Evolutionary conservation across 106 monocot species (phyloP).

Genomic region (Acanthochlamys bracteata): DNA sequence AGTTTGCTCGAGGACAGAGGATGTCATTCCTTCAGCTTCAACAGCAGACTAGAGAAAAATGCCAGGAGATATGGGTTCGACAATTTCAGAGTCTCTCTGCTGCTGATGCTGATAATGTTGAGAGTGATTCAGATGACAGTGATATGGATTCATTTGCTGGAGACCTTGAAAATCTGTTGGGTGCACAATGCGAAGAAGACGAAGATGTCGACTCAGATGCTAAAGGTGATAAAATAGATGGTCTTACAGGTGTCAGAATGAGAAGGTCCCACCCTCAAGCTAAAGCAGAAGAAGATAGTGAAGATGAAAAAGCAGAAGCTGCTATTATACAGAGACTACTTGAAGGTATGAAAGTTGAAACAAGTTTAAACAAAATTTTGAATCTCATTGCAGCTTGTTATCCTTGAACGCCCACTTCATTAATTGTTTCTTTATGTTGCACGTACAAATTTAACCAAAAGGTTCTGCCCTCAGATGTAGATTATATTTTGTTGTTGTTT

Average conservation of each 20-base stretch:
- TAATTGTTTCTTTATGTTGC: too few relatives aligned
- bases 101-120: slow-evolving; percentile 69
- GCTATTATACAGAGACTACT: slow-evolving; percentile 52
- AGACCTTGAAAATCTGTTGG: slow-evolving; percentile 95
- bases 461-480: too few relatives aligned
- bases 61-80: slow-evolving; percentile 98
- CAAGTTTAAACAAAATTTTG: neutral
- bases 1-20: slow-evolving; percentile 92
- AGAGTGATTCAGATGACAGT: slow-evolving; percentile 81
- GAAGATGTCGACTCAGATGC: slow-evolving; percentile 40
- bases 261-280: slow-evolving; percentile 64
- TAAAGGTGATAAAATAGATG: slow-evolving; percentile 52
- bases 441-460: too few relatives aligned
- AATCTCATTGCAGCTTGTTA: neutral
- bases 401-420: too few relatives aligned
- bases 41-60: slow-evolving; percentile 97
- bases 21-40: slow-evolving; percentile 99
- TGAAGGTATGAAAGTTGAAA: slow-evolving; percentile 46
- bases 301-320: slow-evolving; percentile 83
- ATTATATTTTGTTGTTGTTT: too few relatives aligned
- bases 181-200: slow-evolving; percentile 88
- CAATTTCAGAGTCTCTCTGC: slow-evolving; percentile 91
- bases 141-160: slow-evolving; percentile 99
- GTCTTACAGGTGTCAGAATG: slow-evolving; percentile 86
- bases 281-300: slow-evolving; percentile 78